A percentile compares a stretch with the other conserved stretches of the same genome.
Evolutionary conservation across 2,329 filamentous ascomycete species (phyloP).

Genomic region (Aureobasidium musti): DNA sequence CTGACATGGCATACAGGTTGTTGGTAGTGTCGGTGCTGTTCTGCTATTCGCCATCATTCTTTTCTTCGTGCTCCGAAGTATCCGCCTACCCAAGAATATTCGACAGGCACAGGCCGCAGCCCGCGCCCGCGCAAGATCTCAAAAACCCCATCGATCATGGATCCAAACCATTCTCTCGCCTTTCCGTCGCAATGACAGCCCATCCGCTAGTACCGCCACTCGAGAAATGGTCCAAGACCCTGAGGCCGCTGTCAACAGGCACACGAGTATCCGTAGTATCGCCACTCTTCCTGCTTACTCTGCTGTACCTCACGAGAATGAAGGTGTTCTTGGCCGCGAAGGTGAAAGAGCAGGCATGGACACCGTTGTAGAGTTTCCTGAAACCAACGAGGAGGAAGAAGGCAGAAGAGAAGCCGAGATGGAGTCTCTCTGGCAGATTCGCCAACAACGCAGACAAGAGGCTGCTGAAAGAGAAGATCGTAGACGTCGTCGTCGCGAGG

Average conservation of each 20-base stretch:
- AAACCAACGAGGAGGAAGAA: slow-evolving; percentile 78
- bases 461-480: slow-evolving; percentile 75
- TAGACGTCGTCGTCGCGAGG: slow-evolving; percentile 68
- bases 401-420: slow-evolving; percentile 81
- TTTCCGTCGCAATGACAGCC: background rate
- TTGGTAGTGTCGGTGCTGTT: slow-evolving; percentile 30
- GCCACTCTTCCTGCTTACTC: slow-evolving; percentile 91
- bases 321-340: slow-evolving; percentile 82
- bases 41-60: slow-evolving; percentile 30
- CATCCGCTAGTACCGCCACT: background rate
- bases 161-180: slow-evolving; percentile 9
- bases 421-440: slow-evolving; percentile 89
- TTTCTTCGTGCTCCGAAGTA: slow-evolving; percentile 24
- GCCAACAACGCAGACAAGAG: slow-evolving; percentile 72
- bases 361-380: slow-evolving; percentile 81
- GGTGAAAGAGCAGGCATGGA: slow-evolving; percentile 93
- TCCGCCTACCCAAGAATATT: slow-evolving; percentile 15
- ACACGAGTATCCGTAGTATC: slow-evolving; percentile 86
- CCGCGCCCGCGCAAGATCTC: slow-evolving; percentile 6
- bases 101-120: slow-evolving; percentile 5
- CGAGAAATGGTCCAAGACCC: slow-evolving; percentile 22
- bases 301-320: slow-evolving; percentile 68
- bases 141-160: slow-evolving; percentile 17
- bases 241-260: slow-evolving; percentile 64
- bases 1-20: slow-evolving; percentile 27